These are phyloP conservation scores for Pseudogymnoascus sp. DNA, from an alignment of 2,329 filamentous ascomycete species.

Conservation along the genomic window DNA sequence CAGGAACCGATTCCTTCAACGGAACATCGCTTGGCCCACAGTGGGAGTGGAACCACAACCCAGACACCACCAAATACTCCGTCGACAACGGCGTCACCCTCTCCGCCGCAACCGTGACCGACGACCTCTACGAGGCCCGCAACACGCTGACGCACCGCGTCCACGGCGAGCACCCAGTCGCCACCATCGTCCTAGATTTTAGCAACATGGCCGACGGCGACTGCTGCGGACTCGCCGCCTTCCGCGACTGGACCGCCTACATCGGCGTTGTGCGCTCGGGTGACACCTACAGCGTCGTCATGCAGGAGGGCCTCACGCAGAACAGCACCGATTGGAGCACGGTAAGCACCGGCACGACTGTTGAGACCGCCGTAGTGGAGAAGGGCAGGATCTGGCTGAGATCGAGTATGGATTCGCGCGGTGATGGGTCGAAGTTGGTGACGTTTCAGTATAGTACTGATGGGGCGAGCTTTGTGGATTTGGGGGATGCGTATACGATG, in stretches of 20 bases:
- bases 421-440: slow-evolving; percentile 24
- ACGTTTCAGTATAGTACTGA: slow-evolving; percentile 38
- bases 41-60: slow-evolving; percentile 58
- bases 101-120: slow-evolving; percentile 41
- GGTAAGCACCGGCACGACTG: slow-evolving; percentile 24
- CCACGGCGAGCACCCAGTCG: slow-evolving; percentile 36
- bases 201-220: slow-evolving; percentile 43
- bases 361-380: slow-evolving; percentile 16
- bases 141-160: slow-evolving; percentile 42
- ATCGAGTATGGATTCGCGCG: slow-evolving; percentile 29
- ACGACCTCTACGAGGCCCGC: slow-evolving; percentile 39
- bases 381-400: slow-evolving; percentile 30
- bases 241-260: slow-evolving; percentile 45
- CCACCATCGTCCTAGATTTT: slow-evolving; percentile 42
- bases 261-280: slow-evolving; percentile 40
- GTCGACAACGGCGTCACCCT: slow-evolving; percentile 39
- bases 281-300: slow-evolving; percentile 23
- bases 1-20: slow-evolving; percentile 38
- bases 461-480: slow-evolving; percentile 30
- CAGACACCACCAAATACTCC: slow-evolving; percentile 38
- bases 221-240: slow-evolving; percentile 41
- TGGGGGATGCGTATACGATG: slow-evolving; percentile 30
- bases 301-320: slow-evolving; percentile 22
- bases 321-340: slow-evolving; percentile 29
- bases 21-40: slow-evolving; percentile 34